These are phyloP conservation scores for Aspergillus spinulosporus DNA, from an alignment of 2,329 filamentous ascomycete genomes.

Conservation along the genomic window DNA sequence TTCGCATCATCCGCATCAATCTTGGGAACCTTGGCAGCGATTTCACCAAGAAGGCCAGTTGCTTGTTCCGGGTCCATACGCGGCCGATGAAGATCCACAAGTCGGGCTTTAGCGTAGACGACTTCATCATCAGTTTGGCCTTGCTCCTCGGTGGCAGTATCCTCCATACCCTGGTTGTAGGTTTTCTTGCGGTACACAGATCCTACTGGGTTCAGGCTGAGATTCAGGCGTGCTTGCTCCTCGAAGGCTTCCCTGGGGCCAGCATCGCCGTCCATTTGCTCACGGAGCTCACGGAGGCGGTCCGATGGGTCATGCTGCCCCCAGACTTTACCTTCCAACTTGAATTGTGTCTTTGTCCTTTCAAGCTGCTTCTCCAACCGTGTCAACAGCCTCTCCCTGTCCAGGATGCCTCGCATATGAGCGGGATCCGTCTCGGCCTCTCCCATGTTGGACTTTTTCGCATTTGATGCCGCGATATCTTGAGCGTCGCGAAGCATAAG, in stretches of 20 bases:
- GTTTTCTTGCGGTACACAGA: constrained; percentile 63
- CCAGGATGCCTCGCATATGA: constrained; percentile 87
- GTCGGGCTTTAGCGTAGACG: constrained; percentile 73
- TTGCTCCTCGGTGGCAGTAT: constrained; percentile 37
- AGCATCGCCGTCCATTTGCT: constrained; percentile 81
- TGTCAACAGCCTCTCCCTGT: constrained; percentile 89
- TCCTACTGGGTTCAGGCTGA: constrained; percentile 72
- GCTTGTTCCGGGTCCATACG: constrained; percentile 63
- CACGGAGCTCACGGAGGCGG: constrained; percentile 82
- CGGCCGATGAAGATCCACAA: constrained; percentile 73
- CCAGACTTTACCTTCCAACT: constrained; percentile 91
- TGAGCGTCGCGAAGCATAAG: constrained; percentile 98
- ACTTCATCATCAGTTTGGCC: constrained; percentile 55
- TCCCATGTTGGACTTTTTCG: constrained; percentile 60
- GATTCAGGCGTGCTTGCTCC: constrained; percentile 59
- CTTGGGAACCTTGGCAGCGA: constrained; percentile 73
- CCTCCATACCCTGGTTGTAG: constrained; percentile 42
- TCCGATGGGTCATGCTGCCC: constrained; percentile 86
- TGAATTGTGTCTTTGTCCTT: constrained; percentile 95
- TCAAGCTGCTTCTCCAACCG: constrained; percentile 93
- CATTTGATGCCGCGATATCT: constrained; percentile 87
- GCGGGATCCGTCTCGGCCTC: constrained; percentile 69
- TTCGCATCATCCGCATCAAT: constrained; percentile 56
- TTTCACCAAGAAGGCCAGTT: constrained; percentile 68
- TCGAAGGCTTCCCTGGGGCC: constrained; percentile 53